Conservation (phyloP, 2,329 filamentous ascomycete genomes). For the Dactylellina sp. region DNA sequence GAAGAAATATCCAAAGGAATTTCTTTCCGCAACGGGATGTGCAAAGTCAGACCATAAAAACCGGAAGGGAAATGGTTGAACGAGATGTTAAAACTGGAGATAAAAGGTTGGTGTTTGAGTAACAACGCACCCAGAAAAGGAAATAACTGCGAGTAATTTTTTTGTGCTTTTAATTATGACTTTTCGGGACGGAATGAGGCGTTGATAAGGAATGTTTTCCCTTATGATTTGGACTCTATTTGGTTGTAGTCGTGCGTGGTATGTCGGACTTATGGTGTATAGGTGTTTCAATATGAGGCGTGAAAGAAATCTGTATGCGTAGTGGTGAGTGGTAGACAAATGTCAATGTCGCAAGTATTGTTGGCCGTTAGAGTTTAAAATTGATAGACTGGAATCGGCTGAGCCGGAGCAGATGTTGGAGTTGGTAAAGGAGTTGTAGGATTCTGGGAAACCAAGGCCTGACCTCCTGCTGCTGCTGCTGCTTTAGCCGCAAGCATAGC, state of each 20-base stretch:
- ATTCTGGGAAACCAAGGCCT: conserved; percentile 57
- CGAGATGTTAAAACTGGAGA: conserved; percentile 33
- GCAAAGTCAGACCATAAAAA: conserved; percentile 40
- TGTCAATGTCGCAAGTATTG: background rate
- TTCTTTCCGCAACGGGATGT: conserved; percentile 17
- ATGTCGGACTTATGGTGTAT: background rate
- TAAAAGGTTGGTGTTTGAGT: conserved; percentile 40
- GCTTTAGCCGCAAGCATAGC: conserved; percentile 61
- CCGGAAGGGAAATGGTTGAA: conserved; percentile 37
- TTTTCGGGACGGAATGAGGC: conserved; percentile 18
- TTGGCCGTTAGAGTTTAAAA: conserved; percentile 14
- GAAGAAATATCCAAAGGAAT: conserved; percentile 3
- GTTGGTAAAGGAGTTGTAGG: conserved; percentile 58
- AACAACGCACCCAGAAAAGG: conserved; percentile 51
- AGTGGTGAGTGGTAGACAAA: no score
- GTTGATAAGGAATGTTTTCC: conserved; percentile 19
- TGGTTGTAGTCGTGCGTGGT: conserved; percentile 7
- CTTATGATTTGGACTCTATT: conserved; percentile 25
- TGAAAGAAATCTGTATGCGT: background rate
- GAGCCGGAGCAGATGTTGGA: conserved; percentile 56
- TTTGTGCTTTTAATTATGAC: conserved; percentile 51
- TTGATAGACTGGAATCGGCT: conserved; percentile 33
- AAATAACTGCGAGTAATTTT: conserved; percentile 42
- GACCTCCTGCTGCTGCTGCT: conserved; percentile 58
- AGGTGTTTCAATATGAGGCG: background rate